These are phyloP conservation scores for Eremothecium gossypii DNA, from an alignment of 1,139 yeast species.

Conservation along the genomic window DNA sequence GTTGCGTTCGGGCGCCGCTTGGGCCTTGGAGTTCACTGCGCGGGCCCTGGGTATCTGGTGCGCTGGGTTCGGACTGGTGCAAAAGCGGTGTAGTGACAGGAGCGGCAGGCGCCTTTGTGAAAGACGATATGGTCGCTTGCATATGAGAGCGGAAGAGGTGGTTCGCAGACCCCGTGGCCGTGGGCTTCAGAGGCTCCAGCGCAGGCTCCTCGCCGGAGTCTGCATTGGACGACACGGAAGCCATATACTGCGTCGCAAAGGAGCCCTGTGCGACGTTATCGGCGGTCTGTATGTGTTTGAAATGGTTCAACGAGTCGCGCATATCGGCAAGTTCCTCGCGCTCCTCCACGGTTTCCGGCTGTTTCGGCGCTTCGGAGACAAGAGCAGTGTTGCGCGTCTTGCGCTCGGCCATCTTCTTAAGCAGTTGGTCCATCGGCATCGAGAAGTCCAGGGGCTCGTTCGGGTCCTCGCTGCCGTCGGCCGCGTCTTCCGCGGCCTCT, in stretches of 20 bases:
- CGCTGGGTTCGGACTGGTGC: too few species aligned
- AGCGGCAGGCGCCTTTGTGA: background rate
- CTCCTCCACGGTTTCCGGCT: conserved; percentile 31
- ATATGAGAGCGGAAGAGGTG: conserved; percentile 20
- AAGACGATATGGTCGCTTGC: conserved; percentile 6
- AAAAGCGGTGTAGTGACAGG: too few species aligned
- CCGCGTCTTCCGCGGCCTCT: conserved; percentile 6
- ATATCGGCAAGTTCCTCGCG: conserved; percentile 56
- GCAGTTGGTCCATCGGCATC: conserved; percentile 65
- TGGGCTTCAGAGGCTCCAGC: conserved; percentile 37
- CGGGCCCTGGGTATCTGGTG: too few species aligned
- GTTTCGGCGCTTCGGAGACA: conserved; percentile 24
- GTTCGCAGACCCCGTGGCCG: conserved; percentile 45
- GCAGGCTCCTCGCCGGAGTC: conserved; percentile 6
- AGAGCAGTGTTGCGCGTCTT: conserved; percentile 23
- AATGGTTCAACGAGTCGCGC: conserved; percentile 58
- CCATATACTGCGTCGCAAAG: conserved; percentile 4
- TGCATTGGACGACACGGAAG: background rate
- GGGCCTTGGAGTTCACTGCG: conserved; percentile 6
- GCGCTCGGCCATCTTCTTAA: conserved; percentile 37
- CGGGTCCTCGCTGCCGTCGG: conserved; percentile 4
- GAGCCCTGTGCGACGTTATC: conserved; percentile 59
- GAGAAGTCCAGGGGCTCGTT: conserved; percentile 41
- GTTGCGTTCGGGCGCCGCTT: too few species aligned
- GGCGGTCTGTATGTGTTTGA: conserved; percentile 50